Base-by-base conservation (phyloP, 306 rosid species). In the Vigna nakashimae region DNA sequence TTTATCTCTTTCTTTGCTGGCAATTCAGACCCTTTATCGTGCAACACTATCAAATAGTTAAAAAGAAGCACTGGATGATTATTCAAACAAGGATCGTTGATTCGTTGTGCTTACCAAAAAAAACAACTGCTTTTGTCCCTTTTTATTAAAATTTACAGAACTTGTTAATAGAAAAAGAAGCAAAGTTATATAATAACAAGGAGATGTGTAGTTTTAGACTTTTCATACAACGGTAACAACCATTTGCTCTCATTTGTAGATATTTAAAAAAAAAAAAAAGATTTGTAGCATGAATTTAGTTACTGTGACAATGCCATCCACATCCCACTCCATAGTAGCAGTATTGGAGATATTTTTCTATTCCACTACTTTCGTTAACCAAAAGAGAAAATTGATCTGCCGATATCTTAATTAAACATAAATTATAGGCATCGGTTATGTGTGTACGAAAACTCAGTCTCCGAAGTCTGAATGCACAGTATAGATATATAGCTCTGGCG, bases 11-110 rank as follows among this genome's bases (percentile, higher is more conserved):
- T 84, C 71, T 77, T 65, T 60, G 74, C 77, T 78, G 84, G 78
- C 86, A 87, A 80, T 20, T 76, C 91, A 89, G 85, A 76, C 78
- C 84, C 89, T 89, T 85, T 87, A 81, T 81, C 88, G 88, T 79
- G 89, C 71, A 79, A 69, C 84, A 64, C 88, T 85, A 60, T 30
- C 72, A 51, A 60, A 78, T 69, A 50, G 69, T 65, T 69, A 59
- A 68, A 71, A 81, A 70, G 52, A 55, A 14, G 55, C 26, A 7
- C 9, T 1, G 71, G 52, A 20, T 14, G 42, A 73, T 65, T 58
- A 80, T 71, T 52, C 59, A 73, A 53, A 59, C 48, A 52, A 11
- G 32, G 52, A 13, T 43, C 57, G 5, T 75, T 56, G 42, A 51
- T 9, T 43, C 57, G 5, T 75, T 56, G 56, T 71, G 76, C 52